Base-by-base conservation (phyloP, 1,284 basidiomycete genomes). In the Leccinum subatratum region DNA sequence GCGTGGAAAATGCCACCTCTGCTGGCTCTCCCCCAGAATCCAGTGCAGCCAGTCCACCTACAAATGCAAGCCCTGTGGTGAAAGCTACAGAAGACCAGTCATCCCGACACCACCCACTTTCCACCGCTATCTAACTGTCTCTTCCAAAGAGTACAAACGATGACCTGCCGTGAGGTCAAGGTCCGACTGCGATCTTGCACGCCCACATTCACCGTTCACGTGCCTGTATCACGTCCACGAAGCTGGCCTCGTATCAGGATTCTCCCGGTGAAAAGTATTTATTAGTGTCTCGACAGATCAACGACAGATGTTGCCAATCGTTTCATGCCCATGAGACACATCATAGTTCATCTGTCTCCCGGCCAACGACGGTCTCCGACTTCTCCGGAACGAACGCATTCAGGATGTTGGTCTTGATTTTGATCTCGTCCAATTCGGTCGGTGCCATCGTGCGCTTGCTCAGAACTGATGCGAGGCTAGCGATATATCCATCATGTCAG, bases 361-460 rank as follows among this genome's bases (percentile, higher is more conserved):
- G 77, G 9, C 72, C 71, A 42, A 77, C 8, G 57, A 70, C 67
- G 63, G 74, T 70, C 66, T 81, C 81, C 30, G 80, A 71, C 70
- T 79, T 79, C 67, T 82, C 81, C 63, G 79, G 80, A 25, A 82
- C 80, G 75, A 97, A 96, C 0, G 93, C 86, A 9, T 81, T 78
- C 64, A 97, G 86, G 71, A 97, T 86, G 81, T 98, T 98, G 63
- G 86, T 84, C 83, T 96, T 96, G 78, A 92, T 86, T 80, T 94
- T 93, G 73, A 98, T 88, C 81, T 98, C 95, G 77, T 99, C 96
- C 58, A 96, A 81, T 81, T 98, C 98, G 63, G 83, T 79, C 1
- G 86, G 82, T 5, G 91, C 83, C 54, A 98, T 81, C 45, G 83
- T 88, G 66, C 88, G 85, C 81, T 94, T 94, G 75, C 82, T 80